These are phyloP conservation scores for Punica granatum DNA, from an alignment of 345 rosid genomes.

Conservation along the genomic window DNA sequence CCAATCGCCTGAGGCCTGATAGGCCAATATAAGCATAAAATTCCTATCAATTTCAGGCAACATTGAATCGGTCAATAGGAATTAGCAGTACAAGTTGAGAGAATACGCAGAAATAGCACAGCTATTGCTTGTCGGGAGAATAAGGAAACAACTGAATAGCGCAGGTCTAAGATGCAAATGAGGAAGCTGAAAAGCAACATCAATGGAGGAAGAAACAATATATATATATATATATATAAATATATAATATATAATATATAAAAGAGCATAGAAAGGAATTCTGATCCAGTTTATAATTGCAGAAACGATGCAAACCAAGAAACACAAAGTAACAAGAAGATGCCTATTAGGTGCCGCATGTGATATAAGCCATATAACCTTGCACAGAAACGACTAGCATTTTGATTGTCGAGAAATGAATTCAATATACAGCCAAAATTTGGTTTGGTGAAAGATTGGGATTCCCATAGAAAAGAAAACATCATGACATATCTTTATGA, in stretches of 20 bases:
- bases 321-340: not conserved
- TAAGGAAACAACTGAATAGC: not conserved
- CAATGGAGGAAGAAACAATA: not conserved
- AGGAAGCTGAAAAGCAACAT: not conserved
- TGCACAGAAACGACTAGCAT: not conserved
- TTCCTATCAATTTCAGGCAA: not conserved
- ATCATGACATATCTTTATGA: not conserved
- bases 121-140: not conserved
- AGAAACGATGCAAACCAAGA: not conserved
- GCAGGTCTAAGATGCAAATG: not conserved
- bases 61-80: not conserved
- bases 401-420: not conserved
- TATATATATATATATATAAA: too few relatives aligned
- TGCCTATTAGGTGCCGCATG: not conserved
- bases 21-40: not conserved
- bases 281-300: not conserved
- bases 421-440: not conserved
- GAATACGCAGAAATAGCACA: too few relatives aligned
- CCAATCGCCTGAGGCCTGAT: not conserved
- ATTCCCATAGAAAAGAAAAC: not conserved
- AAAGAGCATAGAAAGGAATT: not conserved
- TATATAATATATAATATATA: too few relatives aligned
- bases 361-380: not conserved
- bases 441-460: not conserved
- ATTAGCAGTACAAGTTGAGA: not conserved